These are phyloP conservation scores for Mytilinidion resinicola DNA, from an alignment of 495 filamentous ascomycete species.

Conservation along the genomic window DNA sequence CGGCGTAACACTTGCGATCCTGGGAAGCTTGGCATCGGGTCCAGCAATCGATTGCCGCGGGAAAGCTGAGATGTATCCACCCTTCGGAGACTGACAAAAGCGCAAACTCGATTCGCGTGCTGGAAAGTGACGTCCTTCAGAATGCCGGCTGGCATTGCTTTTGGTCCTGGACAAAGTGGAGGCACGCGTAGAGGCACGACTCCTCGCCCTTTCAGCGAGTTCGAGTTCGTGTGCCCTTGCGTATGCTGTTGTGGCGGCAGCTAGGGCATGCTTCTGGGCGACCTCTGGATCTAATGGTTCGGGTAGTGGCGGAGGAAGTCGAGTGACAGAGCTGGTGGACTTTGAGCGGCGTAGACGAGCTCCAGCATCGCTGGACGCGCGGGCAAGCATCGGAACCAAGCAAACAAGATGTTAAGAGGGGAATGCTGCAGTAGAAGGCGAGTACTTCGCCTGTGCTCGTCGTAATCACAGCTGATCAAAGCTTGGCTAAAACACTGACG, in stretches of 20 bases:
- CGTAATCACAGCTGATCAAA: background rate
- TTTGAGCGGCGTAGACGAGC: constrained; percentile 32
- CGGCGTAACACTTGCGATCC: background rate
- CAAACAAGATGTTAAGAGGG: background rate
- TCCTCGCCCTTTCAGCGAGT: constrained; percentile 1
- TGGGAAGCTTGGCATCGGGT: background rate
- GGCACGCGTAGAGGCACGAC: constrained; percentile 3
- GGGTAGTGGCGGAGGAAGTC: constrained; percentile 7
- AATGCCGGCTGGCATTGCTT: constrained; percentile 24
- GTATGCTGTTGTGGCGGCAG: constrained; percentile 33
- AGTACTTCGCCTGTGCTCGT: background rate
- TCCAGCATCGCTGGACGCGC: constrained; percentile 29
- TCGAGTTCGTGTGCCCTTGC: constrained; percentile 22
- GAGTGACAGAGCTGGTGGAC: constrained; percentile 28
- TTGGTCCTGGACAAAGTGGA: constrained; percentile 9
- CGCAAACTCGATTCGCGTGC: constrained; percentile 20
- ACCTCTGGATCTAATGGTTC: constrained; percentile 28
- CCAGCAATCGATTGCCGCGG: background rate
- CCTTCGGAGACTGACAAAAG: constrained; percentile 7
- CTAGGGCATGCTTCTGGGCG: constrained; percentile 31
- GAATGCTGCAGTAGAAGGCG: background rate
- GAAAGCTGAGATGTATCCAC: background rate
- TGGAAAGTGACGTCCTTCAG: constrained; percentile 27
- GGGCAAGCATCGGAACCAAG: constrained; percentile 28
- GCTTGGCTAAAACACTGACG: background rate